phyloP scores from a whole-genome alignment of 176 grass and related monocot species.

The Lolium perenne region DNA sequence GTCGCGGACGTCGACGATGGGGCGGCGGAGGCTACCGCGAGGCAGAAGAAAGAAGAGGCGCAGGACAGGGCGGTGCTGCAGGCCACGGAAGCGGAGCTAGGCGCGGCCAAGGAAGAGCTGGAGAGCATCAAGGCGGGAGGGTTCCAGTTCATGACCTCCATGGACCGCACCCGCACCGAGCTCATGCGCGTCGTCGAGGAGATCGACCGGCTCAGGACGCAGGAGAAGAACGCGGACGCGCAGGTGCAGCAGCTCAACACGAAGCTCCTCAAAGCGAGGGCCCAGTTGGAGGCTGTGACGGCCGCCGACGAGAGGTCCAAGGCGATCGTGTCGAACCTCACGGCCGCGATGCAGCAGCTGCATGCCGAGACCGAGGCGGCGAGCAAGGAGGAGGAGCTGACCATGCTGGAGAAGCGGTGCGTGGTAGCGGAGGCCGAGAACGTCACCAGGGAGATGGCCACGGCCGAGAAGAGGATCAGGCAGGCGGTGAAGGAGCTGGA shows the following conservation, averaged over 20 bases:
- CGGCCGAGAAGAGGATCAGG: constrained; percentile 41
- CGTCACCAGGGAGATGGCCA: constrained; percentile 34
- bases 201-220: constrained; percentile 48
- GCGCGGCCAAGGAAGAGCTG: constrained; percentile 66
- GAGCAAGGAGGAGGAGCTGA: constrained; percentile 58
- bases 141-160: constrained; percentile 86
- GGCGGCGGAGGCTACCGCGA: background rate
- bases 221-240: constrained; percentile 63
- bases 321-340: constrained; percentile 67
- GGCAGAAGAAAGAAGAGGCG: constrained; percentile 44
- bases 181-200: constrained; percentile 60
- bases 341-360: constrained; percentile 68
- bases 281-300: constrained; percentile 54
- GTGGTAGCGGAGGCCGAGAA: constrained; percentile 51
- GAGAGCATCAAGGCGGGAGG: constrained; percentile 64
- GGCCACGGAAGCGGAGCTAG: constrained; percentile 58
- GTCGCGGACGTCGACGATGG: constrained; percentile 5
- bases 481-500: constrained; percentile 63
- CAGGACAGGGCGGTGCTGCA: constrained; percentile 38
- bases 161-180: constrained; percentile 74
- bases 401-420: constrained; percentile 50
- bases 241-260: constrained; percentile 72
- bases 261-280: constrained; percentile 84
- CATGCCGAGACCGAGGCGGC: constrained; percentile 54
- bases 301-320: constrained; percentile 61